Evolutionary conservation across 2,329 filamentous ascomycete species (phyloP), one percentile per base, ranked within the genome.

Genomic region (Berkeleyomyces rouxiae): DNA sequence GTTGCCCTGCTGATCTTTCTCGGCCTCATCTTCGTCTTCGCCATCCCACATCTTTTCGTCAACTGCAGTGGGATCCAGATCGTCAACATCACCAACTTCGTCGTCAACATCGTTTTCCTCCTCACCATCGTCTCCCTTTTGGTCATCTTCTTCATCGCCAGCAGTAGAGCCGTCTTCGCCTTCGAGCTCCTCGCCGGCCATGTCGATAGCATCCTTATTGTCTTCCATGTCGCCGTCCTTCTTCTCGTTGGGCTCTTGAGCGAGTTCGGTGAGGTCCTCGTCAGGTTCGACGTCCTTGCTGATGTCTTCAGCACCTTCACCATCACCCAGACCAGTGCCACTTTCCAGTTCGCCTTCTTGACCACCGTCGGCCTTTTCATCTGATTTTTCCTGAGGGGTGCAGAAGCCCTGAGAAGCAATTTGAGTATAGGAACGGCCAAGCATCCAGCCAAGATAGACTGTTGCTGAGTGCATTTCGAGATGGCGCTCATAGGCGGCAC

Each of bases 31-130:
- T 51, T 89, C 85, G 61, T 86, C 84, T 55, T 85, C 84, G 46
- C 90, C 91, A 73, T 99, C 91, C 93, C 93, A 99, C 82, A 97
- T 90, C 78, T 97, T 99, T 75, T 99, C 95, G 71, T 99, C 95
- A 1, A 97, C 87, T 23, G 92, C 88, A 13, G 84, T 87, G 10
- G 90, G 86, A 68, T 96, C 92, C 49, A 96, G 78, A 69, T 95
- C 90, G 74, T 96, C 89, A 9, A 97, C 90, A 69, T 90, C 87
- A 1, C 91, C 93, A 4, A 87, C 82, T 73, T 97, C 90, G 68
- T 96, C 91, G 67, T 96, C 90, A 71, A 95, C 85, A 7, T 89
- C 86, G n/a, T 86, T 77, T 40, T 84, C 81, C 51, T 84, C 81
- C 36, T 87, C 80, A 40, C 83, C 82, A 7, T 85, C 78, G 60